A percentile compares a stretch with the other conserved stretches of the same genome.
These are phyloP conservation scores for Poa annua DNA, from an alignment of 176 grass and related monocot genomes.

Conservation along the genomic window DNA sequence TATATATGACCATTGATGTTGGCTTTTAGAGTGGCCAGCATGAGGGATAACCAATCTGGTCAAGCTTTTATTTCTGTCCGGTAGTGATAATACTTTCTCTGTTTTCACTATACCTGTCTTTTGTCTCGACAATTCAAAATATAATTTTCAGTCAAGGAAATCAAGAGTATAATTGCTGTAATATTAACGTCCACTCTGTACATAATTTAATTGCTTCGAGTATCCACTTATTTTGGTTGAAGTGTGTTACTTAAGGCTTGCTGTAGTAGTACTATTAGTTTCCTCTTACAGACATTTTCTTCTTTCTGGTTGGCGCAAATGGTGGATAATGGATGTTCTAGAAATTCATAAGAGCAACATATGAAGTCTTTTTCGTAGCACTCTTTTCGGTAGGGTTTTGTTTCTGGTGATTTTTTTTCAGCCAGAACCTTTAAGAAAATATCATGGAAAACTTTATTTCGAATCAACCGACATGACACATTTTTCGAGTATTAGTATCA, in stretches of 20 bases:
- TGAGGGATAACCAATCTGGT: neutral
- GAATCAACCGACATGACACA: neutral
- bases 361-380: neutral
- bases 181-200: neutral
- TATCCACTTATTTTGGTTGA: neutral
- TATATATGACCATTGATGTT: neutral
- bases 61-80: neutral
- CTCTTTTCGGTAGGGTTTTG: too few species aligned
- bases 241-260: neutral
- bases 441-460: neutral
- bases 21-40: slow-evolving; percentile 8
- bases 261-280: neutral
- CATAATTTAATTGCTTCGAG: neutral
- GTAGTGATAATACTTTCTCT: neutral
- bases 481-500: slow-evolving; percentile 4
- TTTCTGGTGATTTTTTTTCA: neutral
- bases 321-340: neutral
- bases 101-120: neutral
- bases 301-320: neutral
- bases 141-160: neutral
- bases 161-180: neutral
- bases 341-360: neutral
- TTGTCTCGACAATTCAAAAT: neutral
- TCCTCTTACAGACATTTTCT: neutral
- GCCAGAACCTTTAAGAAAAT: neutral